Percentiles rank a stretch among this genome's conserved stretches.
Evolutionary conservation across 371 early-diverging fungal species (phyloP).

Genomic region (Parasitella parasitica): DNA sequence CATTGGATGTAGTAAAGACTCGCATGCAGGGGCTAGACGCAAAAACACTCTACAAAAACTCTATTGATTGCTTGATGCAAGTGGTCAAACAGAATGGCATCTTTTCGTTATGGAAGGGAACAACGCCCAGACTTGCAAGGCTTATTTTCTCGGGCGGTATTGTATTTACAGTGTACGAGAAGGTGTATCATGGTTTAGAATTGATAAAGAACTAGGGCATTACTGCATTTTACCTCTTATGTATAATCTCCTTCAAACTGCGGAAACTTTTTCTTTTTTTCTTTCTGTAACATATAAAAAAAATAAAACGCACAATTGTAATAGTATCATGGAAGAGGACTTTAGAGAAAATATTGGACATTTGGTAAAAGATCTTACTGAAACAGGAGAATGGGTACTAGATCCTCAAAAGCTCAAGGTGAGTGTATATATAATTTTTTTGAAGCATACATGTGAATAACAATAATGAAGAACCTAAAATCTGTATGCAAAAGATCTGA

Average conservation of each 20-base stretch:
- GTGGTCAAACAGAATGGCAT: constrained; percentile 77
- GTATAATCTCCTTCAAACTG: background rate
- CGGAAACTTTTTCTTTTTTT: constrained; percentile 12
- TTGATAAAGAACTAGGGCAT: constrained; percentile 4
- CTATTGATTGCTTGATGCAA: constrained; percentile 72
- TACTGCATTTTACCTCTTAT: background rate
- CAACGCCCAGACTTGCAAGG: constrained; percentile 86
- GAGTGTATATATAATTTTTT: background rate
- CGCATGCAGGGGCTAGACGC: constrained; percentile 87
- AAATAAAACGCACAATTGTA: no score
- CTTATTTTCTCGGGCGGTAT: constrained; percentile 93
- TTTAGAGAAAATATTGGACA: constrained; percentile 17
- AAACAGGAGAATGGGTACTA: constrained; percentile 44
- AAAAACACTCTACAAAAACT: constrained; percentile 62
- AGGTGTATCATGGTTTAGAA: constrained; percentile 50
- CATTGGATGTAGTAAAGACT: constrained; percentile 93
- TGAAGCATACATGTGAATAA: background rate
- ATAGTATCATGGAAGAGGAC: constrained; percentile 20
- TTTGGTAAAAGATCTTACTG: constrained; percentile 37
- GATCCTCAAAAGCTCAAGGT: constrained; percentile 38
- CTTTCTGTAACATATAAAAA: background rate
- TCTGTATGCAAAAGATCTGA: constrained; percentile 54
- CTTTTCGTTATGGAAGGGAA: constrained; percentile 89
- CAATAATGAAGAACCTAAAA: constrained; percentile 40
- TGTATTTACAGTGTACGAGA: constrained; percentile 91